These are phyloP conservation scores for Trypanosoma avium DNA, from an alignment of 208 protist genomes.

Conservation along the genomic window DNA sequence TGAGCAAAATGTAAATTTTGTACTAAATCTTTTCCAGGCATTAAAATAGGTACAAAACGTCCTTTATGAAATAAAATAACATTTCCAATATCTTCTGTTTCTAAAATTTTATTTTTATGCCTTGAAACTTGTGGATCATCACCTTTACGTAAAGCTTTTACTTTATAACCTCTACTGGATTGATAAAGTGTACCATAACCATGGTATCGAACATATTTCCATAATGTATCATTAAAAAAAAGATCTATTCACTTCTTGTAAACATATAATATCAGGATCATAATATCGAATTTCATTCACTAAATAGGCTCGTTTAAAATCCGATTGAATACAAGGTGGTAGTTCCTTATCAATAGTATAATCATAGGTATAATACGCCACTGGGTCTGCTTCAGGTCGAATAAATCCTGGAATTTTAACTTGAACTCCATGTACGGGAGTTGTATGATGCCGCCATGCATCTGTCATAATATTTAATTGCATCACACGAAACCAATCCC, in stretches of 20 bases:
- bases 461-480: constrained; percentile 84
- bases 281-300: constrained; percentile 60
- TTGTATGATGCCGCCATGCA: constrained; percentile 39
- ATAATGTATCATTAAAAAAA: constrained; percentile 74
- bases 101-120: constrained; percentile 48
- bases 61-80: constrained; percentile 87
- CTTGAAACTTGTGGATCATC: constrained; percentile 36
- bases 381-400: constrained; percentile 17
- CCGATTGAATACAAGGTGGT: constrained; percentile 61
- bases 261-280: constrained; percentile 76
- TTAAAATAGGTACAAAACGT: constrained; percentile 78
- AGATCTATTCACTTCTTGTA: constrained; percentile 79
- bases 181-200: constrained; percentile 83
- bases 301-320: constrained; percentile 61
- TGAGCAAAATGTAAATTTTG: constrained; percentile 73
- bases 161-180: constrained; percentile 67
- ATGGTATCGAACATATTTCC: constrained; percentile 64
- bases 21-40: constrained; percentile 66
- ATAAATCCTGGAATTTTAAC: constrained; percentile 62
- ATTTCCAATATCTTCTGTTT: constrained; percentile 83
- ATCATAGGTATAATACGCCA: constrained; percentile 54
- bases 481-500: constrained; percentile 89
- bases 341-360: constrained; percentile 34
- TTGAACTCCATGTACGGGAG: constrained; percentile 54
- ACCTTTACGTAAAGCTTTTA: constrained; percentile 52